Base-by-base conservation (phyloP, 1,284 basidiomycete species). In the Ceratobasidium theobromae region DNA sequence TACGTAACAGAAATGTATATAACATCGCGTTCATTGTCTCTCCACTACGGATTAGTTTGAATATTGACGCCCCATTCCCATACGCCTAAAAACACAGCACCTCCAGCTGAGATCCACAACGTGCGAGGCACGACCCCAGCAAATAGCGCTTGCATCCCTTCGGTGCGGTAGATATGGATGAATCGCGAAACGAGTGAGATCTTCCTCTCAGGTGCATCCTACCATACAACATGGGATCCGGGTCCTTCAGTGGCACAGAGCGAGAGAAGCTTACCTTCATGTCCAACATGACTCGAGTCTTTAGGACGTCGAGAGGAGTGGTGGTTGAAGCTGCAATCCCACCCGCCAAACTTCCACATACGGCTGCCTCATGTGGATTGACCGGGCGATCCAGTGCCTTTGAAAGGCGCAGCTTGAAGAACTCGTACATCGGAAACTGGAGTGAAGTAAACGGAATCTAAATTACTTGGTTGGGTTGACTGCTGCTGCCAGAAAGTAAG, bases 381-480 rank as follows among this genome's bases (percentile, higher is more conserved):
- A 93, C 81, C 0, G 82, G 83, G 65, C 82, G 74, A 28, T 81
- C 76, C 8, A 85, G 71, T 25, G 73, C 12, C 77, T n/a, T 72
- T 71, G 0, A 89, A 85, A 5, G 89, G 75, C 32, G 81, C 79
- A 0, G 80, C 70, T 99, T 99, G 70, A 99, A 80, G 41, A 85
- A 80, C 78, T 99, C 97, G 74, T 98, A 99, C 25, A 99, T 77
- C 0, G 97, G 97, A 75, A 99, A 99, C 75, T 99, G 97, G 25
- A 99, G 81, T 11, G 94, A 96, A 0, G 96, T 97, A 79, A 99
- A 99, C 0, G 96, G 96, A 43, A 99, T 94, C 93, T 96, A 33
- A 25, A 46, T 23, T 35, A 62, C 40, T 21, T 30, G 43, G 9
- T 33, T 30, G 33, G 28, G n/a, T 8, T 51, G 49, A 21, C 18